Evolutionary conservation across 768 basidiomycete genomes (phyloP), one percentile per base, ranked within the genome.

Genomic region (Pleurotus tuber-regium): DNA sequence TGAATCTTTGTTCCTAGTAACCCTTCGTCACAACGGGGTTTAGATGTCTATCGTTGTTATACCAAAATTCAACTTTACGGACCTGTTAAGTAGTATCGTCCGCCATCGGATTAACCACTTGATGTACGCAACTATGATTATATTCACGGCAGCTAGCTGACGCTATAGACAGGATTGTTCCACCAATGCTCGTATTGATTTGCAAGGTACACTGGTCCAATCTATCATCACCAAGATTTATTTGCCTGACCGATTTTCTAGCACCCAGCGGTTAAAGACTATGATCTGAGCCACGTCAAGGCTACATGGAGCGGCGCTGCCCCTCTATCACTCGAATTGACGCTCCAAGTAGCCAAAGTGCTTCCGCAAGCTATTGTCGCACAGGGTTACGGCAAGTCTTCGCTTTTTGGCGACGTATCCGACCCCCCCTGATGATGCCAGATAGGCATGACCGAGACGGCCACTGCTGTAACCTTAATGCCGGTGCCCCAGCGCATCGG

Each of bases 61-160:
- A 2, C 70, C 73, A n/a, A 77, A 70, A 53, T 80, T 80, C 57
- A 69, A 60, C 56, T 77, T 76, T 52, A 23, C 60, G 43, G 59
- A 69, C 16, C 68, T 75, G 38, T 60, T 79, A 42, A 58, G 63
- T 53, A 77, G 72, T 55, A 69, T 78, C 23, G 57, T 63, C 39
- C 66, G 64, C 21, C 68, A 77, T 59, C 64, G 64, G 52, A 72
- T 78, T 51, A 70, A 62, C 3, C 63, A 75, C 35, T 57, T 71
- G 21, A 61, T 62, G 60, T 62, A 35, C 58, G 57, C 36, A 14
- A 21, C n/a, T 30, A 44, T 21, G 23, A 11, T 36, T 10, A 7
- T 29, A 2, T n/a, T 18, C 18, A 26, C 5, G 57, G 36, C 3
- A 3, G n/a, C n/a, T n/a, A n/a, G n/a, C n/a, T n/a, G n/a, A n/a